Evolutionary conservation across 495 filamentous ascomycete genomes (phyloP), one percentile per base, ranked within the genome.

Genomic region (Penicillium lagena): DNA sequence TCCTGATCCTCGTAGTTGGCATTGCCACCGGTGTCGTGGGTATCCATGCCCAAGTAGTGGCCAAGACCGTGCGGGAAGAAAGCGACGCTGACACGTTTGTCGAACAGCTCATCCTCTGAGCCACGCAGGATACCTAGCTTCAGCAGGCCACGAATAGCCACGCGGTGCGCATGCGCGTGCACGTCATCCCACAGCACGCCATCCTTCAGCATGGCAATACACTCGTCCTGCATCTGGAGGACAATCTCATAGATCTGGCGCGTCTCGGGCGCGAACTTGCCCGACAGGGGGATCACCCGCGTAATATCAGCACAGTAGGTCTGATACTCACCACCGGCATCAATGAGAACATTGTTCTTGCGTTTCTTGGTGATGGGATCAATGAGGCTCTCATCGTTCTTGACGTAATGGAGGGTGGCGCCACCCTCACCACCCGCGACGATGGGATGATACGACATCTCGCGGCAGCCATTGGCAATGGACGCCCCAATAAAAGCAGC

Each of bases 51-150:
- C 8, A 96, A 72, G 54, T 94, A 91, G 60, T 96, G 89, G 0
- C 90, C 90, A 5, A 96, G 72, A 7, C 90, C 90, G 58, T 96
- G 90, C 5, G 90, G 90, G 59, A 95, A 86, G 71, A 96, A 96
- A 7, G 90, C 89, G 2, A 85, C 82, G 50, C 85, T 90, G 33
- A 87, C 83, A 35, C 89, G 70, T 39, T 73, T 75, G 30, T 79
- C 76, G 51, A 95, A 73, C 40, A 96, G 79, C 49, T 90, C 87
- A 9, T 87, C 78, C 40, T 62, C 65, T 13, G 78, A 69, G 15
- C 81, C 81, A 46, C 80, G 75, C 33, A 96, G 64, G 40, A 96
- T 85, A 0, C 89, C 89, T 7, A 96, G 63, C 29, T 75, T 68
- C 43, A 89, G 62, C 50, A 96, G 61, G 7, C 90, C 91, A 14